phyloP scores from a whole-genome alignment of 1,284 basidiomycete species.

The Xanthoconium separans region DNA sequence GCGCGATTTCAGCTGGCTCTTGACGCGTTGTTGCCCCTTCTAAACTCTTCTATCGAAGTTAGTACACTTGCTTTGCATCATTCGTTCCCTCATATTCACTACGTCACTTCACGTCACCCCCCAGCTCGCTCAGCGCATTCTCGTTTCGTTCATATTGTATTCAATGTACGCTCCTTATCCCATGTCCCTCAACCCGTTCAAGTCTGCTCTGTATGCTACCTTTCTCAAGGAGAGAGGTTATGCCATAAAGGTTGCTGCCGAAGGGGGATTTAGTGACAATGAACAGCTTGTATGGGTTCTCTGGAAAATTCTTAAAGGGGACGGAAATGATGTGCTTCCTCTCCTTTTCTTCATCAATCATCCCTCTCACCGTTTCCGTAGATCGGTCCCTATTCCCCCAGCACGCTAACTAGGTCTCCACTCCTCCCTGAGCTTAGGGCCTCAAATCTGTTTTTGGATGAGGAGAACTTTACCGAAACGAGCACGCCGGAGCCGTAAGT shows the following conservation, averaged over 20 bases:
- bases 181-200: slow-evolving; percentile 75
- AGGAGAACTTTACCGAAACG: slow-evolving; percentile 50
- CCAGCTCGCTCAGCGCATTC: slow-evolving; percentile 71
- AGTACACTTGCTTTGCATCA: slow-evolving; percentile 26
- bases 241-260: slow-evolving; percentile 49
- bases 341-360: not conserved
- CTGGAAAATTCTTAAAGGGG: slow-evolving; percentile 78
- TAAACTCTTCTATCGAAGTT: slow-evolving; percentile 56
- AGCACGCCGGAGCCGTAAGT: slow-evolving; percentile 39
- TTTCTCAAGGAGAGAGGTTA: slow-evolving; percentile 64
- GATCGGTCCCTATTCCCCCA: slow-evolving; percentile 77
- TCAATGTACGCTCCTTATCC: slow-evolving; percentile 74
- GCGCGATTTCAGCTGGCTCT: slow-evolving; percentile 75
- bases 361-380: slow-evolving; percentile 27
- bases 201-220: slow-evolving; percentile 60
- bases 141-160: slow-evolving; percentile 74
- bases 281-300: slow-evolving; percentile 80
- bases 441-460: slow-evolving; percentile 62
- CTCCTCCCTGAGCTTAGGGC: slow-evolving; percentile 70
- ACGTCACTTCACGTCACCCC: slow-evolving; percentile 2
- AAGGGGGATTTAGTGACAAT: slow-evolving; percentile 56
- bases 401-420: slow-evolving; percentile 63
- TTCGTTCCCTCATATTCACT: slow-evolving; percentile 14
- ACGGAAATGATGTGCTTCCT: slow-evolving; percentile 65
- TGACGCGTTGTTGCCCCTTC: slow-evolving; percentile 69